Evolutionary conservation across 768 basidiomycete genomes (phyloP).

Genomic region (Hydnomerulius pinastri): DNA sequence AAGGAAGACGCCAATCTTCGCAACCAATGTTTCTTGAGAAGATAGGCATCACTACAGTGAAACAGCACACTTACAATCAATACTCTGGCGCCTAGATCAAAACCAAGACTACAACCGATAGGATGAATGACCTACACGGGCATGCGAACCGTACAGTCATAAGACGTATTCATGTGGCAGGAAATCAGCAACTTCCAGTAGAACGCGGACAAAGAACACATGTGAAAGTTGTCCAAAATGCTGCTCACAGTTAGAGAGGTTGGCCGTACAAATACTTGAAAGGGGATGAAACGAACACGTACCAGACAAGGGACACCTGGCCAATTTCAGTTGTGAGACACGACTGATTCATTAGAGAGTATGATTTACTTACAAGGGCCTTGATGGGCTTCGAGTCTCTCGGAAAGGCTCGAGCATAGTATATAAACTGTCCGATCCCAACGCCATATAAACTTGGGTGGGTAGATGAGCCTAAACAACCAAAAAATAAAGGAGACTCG

Average conservation of each 20-base stretch:
- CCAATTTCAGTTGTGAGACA: background rate
- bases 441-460: constrained; percentile 8
- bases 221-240: constrained; percentile 7
- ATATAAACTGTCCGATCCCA: constrained; percentile 8
- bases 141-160: background rate
- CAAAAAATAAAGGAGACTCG: background rate
- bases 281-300: background rate
- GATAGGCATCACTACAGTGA: background rate
- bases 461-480: too few species aligned
- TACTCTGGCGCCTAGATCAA: background rate
- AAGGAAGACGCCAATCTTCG: background rate
- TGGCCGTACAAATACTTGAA: background rate
- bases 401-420: constrained; percentile 6
- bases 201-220: background rate
- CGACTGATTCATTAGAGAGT: too few species aligned
- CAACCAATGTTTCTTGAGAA: background rate
- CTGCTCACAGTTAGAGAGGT: background rate
- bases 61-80: background rate
- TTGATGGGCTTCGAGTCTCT: too few species aligned
- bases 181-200: background rate
- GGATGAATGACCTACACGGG: background rate
- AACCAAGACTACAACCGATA: background rate
- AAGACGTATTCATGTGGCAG: background rate
- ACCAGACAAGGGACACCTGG: constrained; percentile 10
- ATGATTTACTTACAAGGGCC: too few species aligned